phyloP scores from a whole-genome alignment of 2,329 filamentous ascomycete species.

The Monilinia polystroma region DNA sequence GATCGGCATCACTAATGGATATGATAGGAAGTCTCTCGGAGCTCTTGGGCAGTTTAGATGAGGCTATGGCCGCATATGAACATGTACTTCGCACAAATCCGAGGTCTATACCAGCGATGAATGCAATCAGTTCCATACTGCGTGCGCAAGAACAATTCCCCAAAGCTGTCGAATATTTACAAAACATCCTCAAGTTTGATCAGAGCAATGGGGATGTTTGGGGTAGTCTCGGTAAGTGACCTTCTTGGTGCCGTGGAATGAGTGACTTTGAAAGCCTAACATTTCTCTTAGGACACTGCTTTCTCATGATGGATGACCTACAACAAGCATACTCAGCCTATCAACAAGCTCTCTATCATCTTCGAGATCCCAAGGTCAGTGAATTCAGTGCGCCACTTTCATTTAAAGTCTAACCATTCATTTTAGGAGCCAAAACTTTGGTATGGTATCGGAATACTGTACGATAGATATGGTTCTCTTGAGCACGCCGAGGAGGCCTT shows the following conservation, averaged over 20 bases:
- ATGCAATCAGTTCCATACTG: constrained; percentile 86
- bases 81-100: constrained; percentile 83
- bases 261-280: constrained; percentile 28
- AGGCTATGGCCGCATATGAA: constrained; percentile 88
- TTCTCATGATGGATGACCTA: constrained; percentile 96
- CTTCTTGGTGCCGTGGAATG: constrained; percentile 5
- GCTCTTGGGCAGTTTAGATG: constrained; percentile 81
- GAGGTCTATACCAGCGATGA: constrained; percentile 88
- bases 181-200: constrained; percentile 88
- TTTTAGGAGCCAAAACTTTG: constrained; percentile 88
- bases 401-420: constrained; percentile 25
- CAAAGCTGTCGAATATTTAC: constrained; percentile 89
- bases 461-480: constrained; percentile 92
- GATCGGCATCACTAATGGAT: constrained; percentile 37
- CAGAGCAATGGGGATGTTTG: constrained; percentile 89
- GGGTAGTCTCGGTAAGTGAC: constrained; percentile 78
- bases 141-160: constrained; percentile 91
- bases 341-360: constrained; percentile 89
- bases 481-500: constrained; percentile 98
- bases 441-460: constrained; percentile 98
- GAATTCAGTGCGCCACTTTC: neutral
- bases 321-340: constrained; percentile 97
- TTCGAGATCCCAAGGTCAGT: constrained; percentile 83
- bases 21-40: constrained; percentile 76
- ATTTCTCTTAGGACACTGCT: constrained; percentile 74